Percentiles rank a stretch among this genome's conserved stretches.
These are phyloP conservation scores for Calonectria leucothoes DNA, from an alignment of 2,329 filamentous ascomycete genomes.

Conservation along the genomic window DNA sequence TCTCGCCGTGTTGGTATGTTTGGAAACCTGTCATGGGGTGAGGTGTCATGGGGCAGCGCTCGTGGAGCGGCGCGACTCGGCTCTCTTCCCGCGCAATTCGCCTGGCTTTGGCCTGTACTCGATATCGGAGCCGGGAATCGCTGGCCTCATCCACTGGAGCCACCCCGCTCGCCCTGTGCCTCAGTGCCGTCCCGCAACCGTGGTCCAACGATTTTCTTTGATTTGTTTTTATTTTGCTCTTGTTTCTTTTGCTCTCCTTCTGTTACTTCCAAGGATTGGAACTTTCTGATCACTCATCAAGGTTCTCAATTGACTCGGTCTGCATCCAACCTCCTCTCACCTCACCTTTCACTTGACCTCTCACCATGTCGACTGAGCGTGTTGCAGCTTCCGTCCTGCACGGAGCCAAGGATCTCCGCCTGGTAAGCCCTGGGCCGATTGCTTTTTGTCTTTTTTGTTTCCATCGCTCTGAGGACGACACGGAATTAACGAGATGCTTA, in stretches of 20 bases:
- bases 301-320: slow-evolving; percentile 11
- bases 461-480: not conserved
- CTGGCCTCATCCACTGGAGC: slow-evolving; percentile 4
- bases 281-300: not conserved
- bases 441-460: not conserved
- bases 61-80: slow-evolving; percentile 23
- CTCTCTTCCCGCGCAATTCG: slow-evolving; percentile 22
- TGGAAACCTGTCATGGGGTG: slow-evolving; percentile 15
- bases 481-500: slow-evolving; percentile 39
- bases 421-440: slow-evolving; percentile 51
- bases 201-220: slow-evolving; percentile 7
- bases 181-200: not conserved
- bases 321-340: not conserved
- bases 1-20: not conserved
- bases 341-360: slow-evolving; percentile 2
- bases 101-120: not conserved
- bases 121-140: slow-evolving; percentile 22
- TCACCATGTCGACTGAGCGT: slow-evolving; percentile 39
- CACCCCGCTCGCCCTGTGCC: not conserved
- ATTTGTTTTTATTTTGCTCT: slow-evolving; percentile 6
- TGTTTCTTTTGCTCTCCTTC: not conserved
- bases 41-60: slow-evolving; percentile 17
- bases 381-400: slow-evolving; percentile 67
- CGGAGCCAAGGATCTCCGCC: slow-evolving; percentile 60
- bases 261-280: not conserved